Evolutionary conservation across 192 early-diverging fungal genomes (phyloP).

Genomic region (Haplosporangium gracile): DNA sequence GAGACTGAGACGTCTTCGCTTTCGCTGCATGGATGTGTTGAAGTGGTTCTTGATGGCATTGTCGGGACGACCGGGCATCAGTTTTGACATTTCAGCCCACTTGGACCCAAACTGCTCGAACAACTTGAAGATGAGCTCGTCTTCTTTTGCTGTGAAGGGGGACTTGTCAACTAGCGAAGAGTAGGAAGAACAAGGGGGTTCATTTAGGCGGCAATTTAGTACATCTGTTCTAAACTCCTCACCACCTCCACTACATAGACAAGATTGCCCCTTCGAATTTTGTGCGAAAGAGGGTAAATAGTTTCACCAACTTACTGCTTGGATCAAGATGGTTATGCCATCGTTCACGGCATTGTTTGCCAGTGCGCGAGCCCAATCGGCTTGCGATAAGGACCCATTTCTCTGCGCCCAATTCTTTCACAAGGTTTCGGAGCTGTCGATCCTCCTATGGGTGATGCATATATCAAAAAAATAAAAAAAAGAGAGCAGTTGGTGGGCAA

Average conservation of each 20-base stretch:
- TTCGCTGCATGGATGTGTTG: constrained; percentile 56
- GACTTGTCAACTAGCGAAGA: constrained; percentile 44
- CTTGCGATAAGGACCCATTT: constrained; percentile 54
- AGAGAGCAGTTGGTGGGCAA: background rate
- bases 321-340: constrained; percentile 55
- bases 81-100: constrained; percentile 57
- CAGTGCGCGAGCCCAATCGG: constrained; percentile 49
- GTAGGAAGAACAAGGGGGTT: background rate
- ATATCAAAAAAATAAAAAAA: background rate
- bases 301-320: constrained; percentile 21
- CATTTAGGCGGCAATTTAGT: background rate
- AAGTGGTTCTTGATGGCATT: constrained; percentile 57
- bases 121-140: constrained; percentile 47
- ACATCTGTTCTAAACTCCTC: background rate
- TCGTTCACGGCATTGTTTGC: constrained; percentile 52
- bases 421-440: constrained; percentile 40
- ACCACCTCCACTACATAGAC: background rate
- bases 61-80: constrained; percentile 54
- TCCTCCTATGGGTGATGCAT: constrained; percentile 38
- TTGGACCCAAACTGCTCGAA: constrained; percentile 51
- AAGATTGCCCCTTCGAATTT: background rate
- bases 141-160: constrained; percentile 48
- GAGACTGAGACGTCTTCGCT: constrained; percentile 46
- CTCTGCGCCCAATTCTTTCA: constrained; percentile 47
- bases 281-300: background rate